Evolutionary conservation across 257 asterid genomes (phyloP).

Genomic region (Nyctanthes arbortristis): DNA sequence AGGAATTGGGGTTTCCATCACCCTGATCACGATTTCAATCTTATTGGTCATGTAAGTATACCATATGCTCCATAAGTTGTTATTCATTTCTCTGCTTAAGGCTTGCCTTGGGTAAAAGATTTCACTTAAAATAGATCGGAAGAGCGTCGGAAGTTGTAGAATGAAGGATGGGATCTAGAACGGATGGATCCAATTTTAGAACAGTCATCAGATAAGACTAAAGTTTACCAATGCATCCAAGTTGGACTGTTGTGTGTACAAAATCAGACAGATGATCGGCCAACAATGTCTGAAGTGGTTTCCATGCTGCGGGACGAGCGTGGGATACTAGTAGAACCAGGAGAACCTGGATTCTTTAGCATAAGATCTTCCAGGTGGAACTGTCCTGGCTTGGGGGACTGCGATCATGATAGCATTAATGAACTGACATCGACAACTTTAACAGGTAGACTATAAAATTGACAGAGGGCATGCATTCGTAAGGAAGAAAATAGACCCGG

Average conservation of each 20-base stretch:
- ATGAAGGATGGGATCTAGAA: conserved; percentile 31
- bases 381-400: not conserved
- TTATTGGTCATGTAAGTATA: conserved; percentile 44
- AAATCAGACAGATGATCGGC: conserved; percentile 31
- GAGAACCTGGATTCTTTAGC: conserved; percentile 40
- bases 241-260: conserved; percentile 49
- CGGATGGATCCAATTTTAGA: conserved; percentile 30
- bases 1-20: conserved; percentile 43
- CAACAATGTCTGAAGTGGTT: conserved; percentile 38
- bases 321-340: conserved; percentile 27
- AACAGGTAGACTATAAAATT: conserved; percentile 21
- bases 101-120: not conserved
- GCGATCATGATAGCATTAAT: conserved; percentile 19
- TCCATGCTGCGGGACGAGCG: conserved; percentile 38
- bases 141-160: conserved; percentile 51
- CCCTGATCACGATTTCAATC: conserved; percentile 41
- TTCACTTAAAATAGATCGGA: no score
- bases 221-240: conserved; percentile 33
- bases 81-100: not conserved
- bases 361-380: conserved; percentile 3
- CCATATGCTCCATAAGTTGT: not conserved
- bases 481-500: no score
- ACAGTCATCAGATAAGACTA: conserved; percentile 18
- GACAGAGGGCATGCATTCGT: no score
- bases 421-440: conserved; percentile 30